Conservation (phyloP, 768 basidiomycete genomes). For the Pholiota conissans region DNA sequence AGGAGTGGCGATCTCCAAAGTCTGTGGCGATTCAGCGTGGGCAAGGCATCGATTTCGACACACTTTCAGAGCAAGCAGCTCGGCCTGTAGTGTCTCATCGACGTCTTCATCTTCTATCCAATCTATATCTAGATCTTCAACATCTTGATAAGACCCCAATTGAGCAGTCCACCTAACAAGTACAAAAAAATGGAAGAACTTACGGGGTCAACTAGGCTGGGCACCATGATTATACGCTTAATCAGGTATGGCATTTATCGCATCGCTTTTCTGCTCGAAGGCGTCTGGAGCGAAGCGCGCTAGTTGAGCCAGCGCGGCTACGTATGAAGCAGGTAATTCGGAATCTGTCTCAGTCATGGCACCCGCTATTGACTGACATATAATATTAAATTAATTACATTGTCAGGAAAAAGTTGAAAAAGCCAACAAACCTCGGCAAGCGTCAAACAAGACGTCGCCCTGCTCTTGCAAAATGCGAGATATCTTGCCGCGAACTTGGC, state of each 20-base stretch:
- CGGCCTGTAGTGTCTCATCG: constrained; percentile 58
- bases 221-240: constrained; percentile 67
- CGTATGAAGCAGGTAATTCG: constrained; percentile 54
- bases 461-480: constrained; percentile 57
- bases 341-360: constrained; percentile 43
- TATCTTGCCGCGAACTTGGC: constrained; percentile 88
- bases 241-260: constrained; percentile 71
- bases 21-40: constrained; percentile 55
- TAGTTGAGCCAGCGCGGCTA: constrained; percentile 75
- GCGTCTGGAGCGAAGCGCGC: constrained; percentile 65
- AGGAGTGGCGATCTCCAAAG: constrained; percentile 69
- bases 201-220: constrained; percentile 46
- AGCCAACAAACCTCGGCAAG: constrained; percentile 71
- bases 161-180: too few species aligned
- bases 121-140: constrained; percentile 42
- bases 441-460: constrained; percentile 46
- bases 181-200: constrained; percentile 23
- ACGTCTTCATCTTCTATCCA: constrained; percentile 77
- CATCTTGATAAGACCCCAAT: too few species aligned
- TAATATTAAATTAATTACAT: too few species aligned
- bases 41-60: constrained; percentile 79
- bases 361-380: too few species aligned
- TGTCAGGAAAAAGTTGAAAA: too few species aligned
- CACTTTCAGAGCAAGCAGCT: constrained; percentile 76
- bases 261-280: constrained; percentile 79